A percentile compares a stretch with the other conserved stretches of the same genome.
Evolutionary conservation across 148 eudicot genomes (phyloP).

Genomic region (Euryodendron excelsum): DNA sequence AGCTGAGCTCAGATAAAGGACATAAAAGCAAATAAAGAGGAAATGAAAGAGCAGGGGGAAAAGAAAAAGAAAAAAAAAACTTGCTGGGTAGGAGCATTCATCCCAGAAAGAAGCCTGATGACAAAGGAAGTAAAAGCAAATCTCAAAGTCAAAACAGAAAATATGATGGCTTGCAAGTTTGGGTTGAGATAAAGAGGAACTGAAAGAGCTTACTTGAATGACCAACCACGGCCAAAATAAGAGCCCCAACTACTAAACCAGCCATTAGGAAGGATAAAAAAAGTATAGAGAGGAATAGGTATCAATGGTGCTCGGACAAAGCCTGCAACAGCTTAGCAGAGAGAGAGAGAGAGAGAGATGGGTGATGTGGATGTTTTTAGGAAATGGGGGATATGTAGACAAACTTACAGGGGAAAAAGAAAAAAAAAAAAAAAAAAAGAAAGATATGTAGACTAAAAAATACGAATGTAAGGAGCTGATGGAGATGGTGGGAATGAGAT

Average conservation of each 20-base stretch:
- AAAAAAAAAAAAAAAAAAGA: too few species aligned
- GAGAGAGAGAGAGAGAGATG: constrained; percentile 20
- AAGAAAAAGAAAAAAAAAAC: background rate
- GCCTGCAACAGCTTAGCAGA: background rate
- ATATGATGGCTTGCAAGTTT: background rate
- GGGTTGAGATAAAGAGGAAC: background rate
- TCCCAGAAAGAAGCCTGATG: constrained; percentile 1
- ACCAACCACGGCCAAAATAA: constrained; percentile 46
- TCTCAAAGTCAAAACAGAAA: background rate
- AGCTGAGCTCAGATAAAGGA: background rate
- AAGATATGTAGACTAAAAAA: too few species aligned
- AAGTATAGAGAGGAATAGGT: background rate
- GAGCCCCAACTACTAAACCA: constrained; percentile 18
- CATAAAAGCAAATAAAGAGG: background rate
- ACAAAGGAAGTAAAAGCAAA: too few species aligned
- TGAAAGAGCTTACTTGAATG: constrained; percentile 46
- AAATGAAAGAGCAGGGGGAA: background rate
- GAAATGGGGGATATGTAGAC: too few species aligned
- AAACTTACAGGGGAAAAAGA: too few species aligned
- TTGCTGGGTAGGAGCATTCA: background rate
- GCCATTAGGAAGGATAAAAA: constrained; percentile 17
- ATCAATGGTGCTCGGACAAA: background rate
- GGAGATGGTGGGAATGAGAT: too few species aligned
- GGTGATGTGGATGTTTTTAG: constrained; percentile 12
- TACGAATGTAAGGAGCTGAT: too few species aligned